Evolutionary conservation across 169 alveolate species (phyloP).

Genomic region (Plasmodium adleri): DNA sequence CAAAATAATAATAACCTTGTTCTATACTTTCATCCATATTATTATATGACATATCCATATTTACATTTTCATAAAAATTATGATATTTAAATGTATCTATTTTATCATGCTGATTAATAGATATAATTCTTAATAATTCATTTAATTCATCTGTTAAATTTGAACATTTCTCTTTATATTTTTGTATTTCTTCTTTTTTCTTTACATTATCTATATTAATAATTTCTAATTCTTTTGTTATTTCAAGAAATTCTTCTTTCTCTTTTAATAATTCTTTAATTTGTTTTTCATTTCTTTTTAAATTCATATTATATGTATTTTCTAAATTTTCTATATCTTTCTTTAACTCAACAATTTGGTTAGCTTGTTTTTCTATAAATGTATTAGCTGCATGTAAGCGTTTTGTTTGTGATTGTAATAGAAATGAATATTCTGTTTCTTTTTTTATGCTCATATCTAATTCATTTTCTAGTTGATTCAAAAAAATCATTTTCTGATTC

Average conservation of each 20-base stretch:
- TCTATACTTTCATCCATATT: background rate
- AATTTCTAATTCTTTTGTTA: slow-evolving; percentile 17
- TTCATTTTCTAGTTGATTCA: slow-evolving; percentile 19
- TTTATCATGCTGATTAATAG: background rate
- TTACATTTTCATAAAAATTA: slow-evolving; percentile 8
- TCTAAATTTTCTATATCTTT: slow-evolving; percentile 18
- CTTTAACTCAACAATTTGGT: background rate
- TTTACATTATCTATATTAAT: slow-evolving; percentile 31
- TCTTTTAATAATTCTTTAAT: slow-evolving; percentile 33
- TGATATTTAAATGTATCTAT: background rate
- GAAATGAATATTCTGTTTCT: slow-evolving; percentile 26
- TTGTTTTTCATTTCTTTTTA: slow-evolving; percentile 7
- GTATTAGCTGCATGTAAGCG: slow-evolving; percentile 23
- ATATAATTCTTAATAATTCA: slow-evolving; percentile 12
- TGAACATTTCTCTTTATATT: slow-evolving; percentile 22
- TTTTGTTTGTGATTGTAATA: slow-evolving; percentile 43
- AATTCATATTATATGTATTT: slow-evolving; percentile 2
- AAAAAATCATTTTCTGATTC: slow-evolving; percentile 9
- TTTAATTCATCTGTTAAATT: slow-evolving; percentile 40
- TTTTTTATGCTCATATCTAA: slow-evolving; percentile 30
- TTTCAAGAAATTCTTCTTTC: slow-evolving; percentile 30
- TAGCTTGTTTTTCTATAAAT: slow-evolving; percentile 17
- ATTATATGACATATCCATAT: background rate
- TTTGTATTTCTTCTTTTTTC: slow-evolving; percentile 42
- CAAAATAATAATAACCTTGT: background rate